Evolutionary conservation across 371 early-diverging fungal genomes (phyloP), one percentile per base, ranked within the genome.

Genomic region (Synchytrium microbalum): DNA sequence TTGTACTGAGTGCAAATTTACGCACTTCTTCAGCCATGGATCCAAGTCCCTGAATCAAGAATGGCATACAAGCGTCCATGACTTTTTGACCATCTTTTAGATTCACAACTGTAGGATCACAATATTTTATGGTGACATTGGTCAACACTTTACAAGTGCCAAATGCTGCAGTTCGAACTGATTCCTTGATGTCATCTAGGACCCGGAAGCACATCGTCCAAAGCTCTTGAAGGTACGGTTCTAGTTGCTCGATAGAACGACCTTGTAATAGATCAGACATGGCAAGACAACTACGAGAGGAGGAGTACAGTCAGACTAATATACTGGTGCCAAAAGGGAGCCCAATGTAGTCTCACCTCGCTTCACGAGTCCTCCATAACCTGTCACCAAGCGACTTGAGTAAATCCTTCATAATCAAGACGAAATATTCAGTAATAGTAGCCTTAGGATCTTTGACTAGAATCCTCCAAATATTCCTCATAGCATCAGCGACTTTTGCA

Each of bases 171-270:
- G 80, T 74, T 2, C 95, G 81, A 2, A 96, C 96, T 54, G 88
- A 89, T 67, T 91, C 93, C 68, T 94, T 93, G 68, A 96, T 92
- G 63, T 96, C 96, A 68, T 96, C 96, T 59, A 96, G 68, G 13
- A 87, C 86, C 28, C 93, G 76, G 81, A 96, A 95, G 26, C 84
- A 81, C 90, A 92, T 91, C 29, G 74, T 79, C 96, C 96, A 96
- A 23, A 92, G 70, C 1, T 79, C 75, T 61, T 92, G 87, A 51
- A 93, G 64, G 60, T 88, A 86, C 0, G 87, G 85, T 63, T 89
- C 84, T 2, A 91, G 75, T 61, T 88, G 84, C 28, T 73, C 79
- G 19, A 88, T 70, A 32, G 83, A 79, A 8, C 87, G 78, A 0
- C 91, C 89, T 32, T 84, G 83, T 0, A 92, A 76, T n/a, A 92